Conservation (phyloP, 2,329 filamentous ascomycete species). For the Clarireedia homoeocarpa region DNA sequence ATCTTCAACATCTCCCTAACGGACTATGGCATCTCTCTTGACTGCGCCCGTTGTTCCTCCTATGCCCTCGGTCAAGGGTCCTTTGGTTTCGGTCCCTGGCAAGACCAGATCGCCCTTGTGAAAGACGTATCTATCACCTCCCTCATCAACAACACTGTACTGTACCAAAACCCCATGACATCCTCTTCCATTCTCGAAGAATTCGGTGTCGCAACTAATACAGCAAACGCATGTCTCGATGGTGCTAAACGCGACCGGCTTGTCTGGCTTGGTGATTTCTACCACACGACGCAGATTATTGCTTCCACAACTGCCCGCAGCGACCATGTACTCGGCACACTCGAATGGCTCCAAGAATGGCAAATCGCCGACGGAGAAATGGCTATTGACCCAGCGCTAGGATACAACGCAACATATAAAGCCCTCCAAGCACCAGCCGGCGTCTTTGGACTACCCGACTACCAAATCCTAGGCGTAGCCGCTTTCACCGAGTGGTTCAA, state of each 20-base stretch:
- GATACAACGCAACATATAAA: no score
- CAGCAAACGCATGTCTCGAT: slow-evolving; percentile 33
- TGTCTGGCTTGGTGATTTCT: slow-evolving; percentile 37
- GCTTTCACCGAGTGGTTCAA: not conserved
- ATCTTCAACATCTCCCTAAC: slow-evolving; percentile 12
- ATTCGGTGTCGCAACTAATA: slow-evolving; percentile 31
- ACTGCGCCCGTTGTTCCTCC: no score
- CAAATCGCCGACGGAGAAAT: no score
- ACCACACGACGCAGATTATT: slow-evolving; percentile 34
- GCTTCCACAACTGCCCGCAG: slow-evolving; percentile 29
- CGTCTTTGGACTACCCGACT: not conserved
- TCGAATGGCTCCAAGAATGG: no score
- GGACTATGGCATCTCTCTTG: no score
- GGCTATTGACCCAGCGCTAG: no score
- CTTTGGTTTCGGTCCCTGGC: slow-evolving; percentile 35
- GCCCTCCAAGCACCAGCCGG: not conserved
- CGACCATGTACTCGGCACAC: no score
- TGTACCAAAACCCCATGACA: slow-evolving; percentile 30
- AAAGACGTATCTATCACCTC: slow-evolving; percentile 29
- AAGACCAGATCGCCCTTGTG: slow-evolving; percentile 33
- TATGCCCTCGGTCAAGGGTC: slow-evolving; percentile 22
- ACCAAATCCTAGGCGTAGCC: not conserved
- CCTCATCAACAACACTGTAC: slow-evolving; percentile 24
- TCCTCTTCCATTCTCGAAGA: slow-evolving; percentile 28
- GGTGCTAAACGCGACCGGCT: slow-evolving; percentile 36